phyloP scores from a whole-genome alignment of 1,284 basidiomycete species.

The Wolfiporia cocos region DNA sequence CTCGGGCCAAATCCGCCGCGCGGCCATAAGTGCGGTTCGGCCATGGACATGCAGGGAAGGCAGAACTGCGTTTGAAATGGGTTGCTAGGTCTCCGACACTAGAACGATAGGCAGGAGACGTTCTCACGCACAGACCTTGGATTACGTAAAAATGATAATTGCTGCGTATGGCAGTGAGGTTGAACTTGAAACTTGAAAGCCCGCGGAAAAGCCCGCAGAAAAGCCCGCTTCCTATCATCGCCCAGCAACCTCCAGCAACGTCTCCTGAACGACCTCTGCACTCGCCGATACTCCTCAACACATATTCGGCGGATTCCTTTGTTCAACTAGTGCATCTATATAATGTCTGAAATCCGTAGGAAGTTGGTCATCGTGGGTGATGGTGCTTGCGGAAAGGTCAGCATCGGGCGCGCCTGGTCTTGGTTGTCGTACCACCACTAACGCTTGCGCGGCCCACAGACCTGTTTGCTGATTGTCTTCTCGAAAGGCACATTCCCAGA shows the following conservation, averaged over 20 bases:
- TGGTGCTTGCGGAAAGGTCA: constrained; percentile 54
- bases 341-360: constrained; percentile 43
- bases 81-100: too few species aligned
- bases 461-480: constrained; percentile 60
- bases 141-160: constrained; percentile 18
- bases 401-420: constrained; percentile 1
- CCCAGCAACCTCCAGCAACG: constrained; percentile 17
- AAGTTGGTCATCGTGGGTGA: constrained; percentile 55
- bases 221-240: constrained; percentile 25
- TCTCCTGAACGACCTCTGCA: constrained; percentile 11
- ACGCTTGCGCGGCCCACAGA: constrained; percentile 26
- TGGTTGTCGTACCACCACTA: constrained; percentile 15
- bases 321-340: constrained; percentile 9
- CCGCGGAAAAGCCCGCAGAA: constrained; percentile 22
- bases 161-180: constrained; percentile 23
- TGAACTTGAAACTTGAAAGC: constrained; percentile 18
- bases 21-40: too few species aligned
- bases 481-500: constrained; percentile 75
- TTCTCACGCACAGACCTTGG: constrained; percentile 22
- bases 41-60: too few species aligned
- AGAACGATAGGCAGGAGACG: too few species aligned
- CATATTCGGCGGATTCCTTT: constrained; percentile 9
- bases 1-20: too few species aligned
- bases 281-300: constrained; percentile 13
- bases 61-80: too few species aligned